A percentile compares a stretch with the other conserved stretches of the same genome.
phyloP scores from a whole-genome alignment of 2,329 filamentous ascomycete genomes.

The Neonectria faginata region DNA sequence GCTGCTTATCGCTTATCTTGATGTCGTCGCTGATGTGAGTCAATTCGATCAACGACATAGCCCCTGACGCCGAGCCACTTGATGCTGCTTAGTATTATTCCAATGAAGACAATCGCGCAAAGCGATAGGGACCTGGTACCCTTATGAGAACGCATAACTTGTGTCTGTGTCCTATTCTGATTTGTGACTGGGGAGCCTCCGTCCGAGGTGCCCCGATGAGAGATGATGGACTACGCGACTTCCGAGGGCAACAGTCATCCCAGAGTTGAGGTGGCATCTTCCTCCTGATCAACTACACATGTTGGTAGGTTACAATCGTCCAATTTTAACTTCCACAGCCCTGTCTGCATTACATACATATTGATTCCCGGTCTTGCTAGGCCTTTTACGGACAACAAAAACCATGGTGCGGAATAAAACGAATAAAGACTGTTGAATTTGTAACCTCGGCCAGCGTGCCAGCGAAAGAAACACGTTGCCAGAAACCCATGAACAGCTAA shows the following conservation, averaged over 20 bases:
- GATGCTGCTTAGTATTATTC: slow-evolving; percentile 11
- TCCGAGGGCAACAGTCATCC: neutral
- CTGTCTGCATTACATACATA: neutral
- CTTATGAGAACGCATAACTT: slow-evolving; percentile 8
- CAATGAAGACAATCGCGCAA: slow-evolving; percentile 19
- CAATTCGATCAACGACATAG: slow-evolving; percentile 11
- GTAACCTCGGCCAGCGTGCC: neutral
- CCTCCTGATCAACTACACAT: neutral
- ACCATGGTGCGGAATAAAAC: neutral
- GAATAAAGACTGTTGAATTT: neutral
- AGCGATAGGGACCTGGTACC: slow-evolving; percentile 19
- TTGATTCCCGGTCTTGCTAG: neutral
- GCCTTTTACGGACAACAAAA: neutral
- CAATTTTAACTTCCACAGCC: neutral
- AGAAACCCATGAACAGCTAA: neutral
- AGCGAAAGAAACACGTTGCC: neutral
- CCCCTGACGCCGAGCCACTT: slow-evolving; percentile 6
- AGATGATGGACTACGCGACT: neutral
- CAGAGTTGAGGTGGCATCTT: neutral
- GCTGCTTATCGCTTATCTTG: slow-evolving; percentile 28
- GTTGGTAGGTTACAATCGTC: neutral
- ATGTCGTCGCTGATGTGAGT: slow-evolving; percentile 8
- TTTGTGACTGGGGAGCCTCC: neutral
- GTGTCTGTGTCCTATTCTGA: neutral
- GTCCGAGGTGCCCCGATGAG: too few relatives aligned